A percentile compares a stretch with the other conserved stretches of the same genome.
phyloP scores from a whole-genome alignment of 495 filamentous ascomycete genomes.

The Aspergillus incahuasiensis region DNA sequence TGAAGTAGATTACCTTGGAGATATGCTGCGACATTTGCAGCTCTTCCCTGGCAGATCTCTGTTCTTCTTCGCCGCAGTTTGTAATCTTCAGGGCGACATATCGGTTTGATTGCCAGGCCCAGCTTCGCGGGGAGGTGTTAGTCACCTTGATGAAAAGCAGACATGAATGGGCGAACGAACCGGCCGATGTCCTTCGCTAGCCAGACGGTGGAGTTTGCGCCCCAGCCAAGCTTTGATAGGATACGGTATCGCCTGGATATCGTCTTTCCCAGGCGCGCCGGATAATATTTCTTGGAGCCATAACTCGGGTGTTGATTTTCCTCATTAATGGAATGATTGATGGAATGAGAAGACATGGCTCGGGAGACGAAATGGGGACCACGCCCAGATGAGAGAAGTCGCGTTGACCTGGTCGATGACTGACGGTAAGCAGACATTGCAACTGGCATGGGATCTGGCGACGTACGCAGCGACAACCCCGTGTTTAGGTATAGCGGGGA shows the following conservation, averaged over 20 bases:
- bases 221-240: constrained; percentile 34
- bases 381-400: too few relatives aligned
- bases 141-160: background rate
- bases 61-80: constrained; percentile 17
- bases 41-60: constrained; percentile 26
- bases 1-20: too few relatives aligned
- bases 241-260: constrained; percentile 29
- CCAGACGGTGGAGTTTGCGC: constrained; percentile 32
- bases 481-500: too few relatives aligned
- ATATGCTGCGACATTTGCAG: constrained; percentile 10
- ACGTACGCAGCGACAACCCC: too few relatives aligned
- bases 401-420: too few relatives aligned
- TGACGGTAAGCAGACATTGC: too few relatives aligned
- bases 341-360: too few relatives aligned
- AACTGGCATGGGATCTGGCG: too few relatives aligned
- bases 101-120: constrained; percentile 23
- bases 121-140: constrained; percentile 13
- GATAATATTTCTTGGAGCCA: constrained; percentile 28
- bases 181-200: constrained; percentile 26
- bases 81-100: constrained; percentile 34
- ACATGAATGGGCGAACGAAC: constrained; percentile 12
- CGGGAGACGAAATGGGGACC: too few relatives aligned
- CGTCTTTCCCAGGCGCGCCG: constrained; percentile 30
- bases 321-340: too few relatives aligned
- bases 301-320: background rate